Evolutionary conservation across 2,329 filamentous ascomycete species (phyloP).

Genomic region (Alternaria conjuncta): DNA sequence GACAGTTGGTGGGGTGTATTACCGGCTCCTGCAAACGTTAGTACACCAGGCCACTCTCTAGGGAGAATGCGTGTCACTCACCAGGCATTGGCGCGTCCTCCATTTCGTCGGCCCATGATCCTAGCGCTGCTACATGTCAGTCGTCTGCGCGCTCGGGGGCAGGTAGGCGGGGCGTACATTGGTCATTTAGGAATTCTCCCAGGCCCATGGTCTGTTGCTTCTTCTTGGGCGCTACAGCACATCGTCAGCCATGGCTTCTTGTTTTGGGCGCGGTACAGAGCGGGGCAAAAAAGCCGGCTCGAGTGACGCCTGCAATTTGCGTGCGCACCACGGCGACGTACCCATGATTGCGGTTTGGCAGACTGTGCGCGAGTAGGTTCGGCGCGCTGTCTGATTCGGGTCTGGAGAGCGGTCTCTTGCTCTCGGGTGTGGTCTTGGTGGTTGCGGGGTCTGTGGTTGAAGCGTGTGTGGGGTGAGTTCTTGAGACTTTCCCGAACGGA

Average conservation of each 20-base stretch:
- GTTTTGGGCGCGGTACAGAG: conserved; percentile 21
- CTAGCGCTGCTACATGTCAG: conserved; percentile 63
- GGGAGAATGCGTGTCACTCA: conserved; percentile 56
- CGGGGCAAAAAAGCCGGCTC: conserved; percentile 36
- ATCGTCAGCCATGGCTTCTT: conserved; percentile 53
- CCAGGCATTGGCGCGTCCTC: conserved; percentile 80
- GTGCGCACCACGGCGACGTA: conserved; percentile 46
- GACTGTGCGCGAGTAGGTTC: conserved; percentile 46
- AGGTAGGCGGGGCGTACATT: conserved; percentile 67
- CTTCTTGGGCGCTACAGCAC: conserved; percentile 80
- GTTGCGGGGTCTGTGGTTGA: conserved; percentile 32
- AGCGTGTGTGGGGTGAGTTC: conserved; percentile 23
- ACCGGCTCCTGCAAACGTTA: conserved; percentile 42
- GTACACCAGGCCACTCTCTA: conserved; percentile 6
- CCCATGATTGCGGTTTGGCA: conserved; percentile 65
- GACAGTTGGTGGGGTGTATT: conserved; percentile 17
- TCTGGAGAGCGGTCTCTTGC: conserved; percentile 37
- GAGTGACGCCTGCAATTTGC: conserved; percentile 28
- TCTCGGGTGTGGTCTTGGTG: conserved; percentile 35
- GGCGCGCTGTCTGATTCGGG: conserved; percentile 44
- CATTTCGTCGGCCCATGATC: conserved; percentile 99
- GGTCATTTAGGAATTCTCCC: conserved; percentile 91
- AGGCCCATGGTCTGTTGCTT: conserved; percentile 97
- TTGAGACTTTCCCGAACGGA: conserved; percentile 17
- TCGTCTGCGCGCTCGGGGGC: conserved; percentile 23